A percentile compares a stretch with the other conserved stretches of the same genome.
Conservation (phyloP, 257 asterid species). For the Nicotiana undulata region DNA sequence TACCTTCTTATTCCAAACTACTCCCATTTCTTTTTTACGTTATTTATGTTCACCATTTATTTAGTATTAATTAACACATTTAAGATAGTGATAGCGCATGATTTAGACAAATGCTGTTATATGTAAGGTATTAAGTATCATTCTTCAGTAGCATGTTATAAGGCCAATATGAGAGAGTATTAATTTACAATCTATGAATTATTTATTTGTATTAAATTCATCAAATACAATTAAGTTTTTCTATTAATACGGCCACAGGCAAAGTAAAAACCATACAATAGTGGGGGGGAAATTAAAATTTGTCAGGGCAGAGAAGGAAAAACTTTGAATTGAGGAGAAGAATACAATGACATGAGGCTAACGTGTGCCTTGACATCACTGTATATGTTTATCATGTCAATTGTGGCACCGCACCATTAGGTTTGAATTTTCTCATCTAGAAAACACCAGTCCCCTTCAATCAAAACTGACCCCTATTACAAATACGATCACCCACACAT, state of each 20-base stretch:
- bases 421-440: neutral
- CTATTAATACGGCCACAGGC: neutral
- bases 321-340: neutral
- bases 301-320: neutral
- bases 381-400: neutral
- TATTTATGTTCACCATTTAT: no score
- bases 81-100: no score
- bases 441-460: neutral
- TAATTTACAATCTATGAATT: neutral
- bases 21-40: no score
- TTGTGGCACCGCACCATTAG: neutral
- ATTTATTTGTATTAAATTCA: neutral
- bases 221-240: no score
- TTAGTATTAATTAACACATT: no score
- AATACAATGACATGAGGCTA: constrained; percentile 14
- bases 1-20: no score
- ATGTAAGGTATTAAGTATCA: no score
- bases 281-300: neutral
- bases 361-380: constrained; percentile 24
- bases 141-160: no score
- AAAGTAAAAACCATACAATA: neutral
- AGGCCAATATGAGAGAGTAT: neutral
- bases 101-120: no score
- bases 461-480: neutral
- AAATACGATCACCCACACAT: neutral